These are phyloP conservation scores for Arachis hypogaea DNA, from an alignment of 306 rosid genomes.

Conservation along the genomic window DNA sequence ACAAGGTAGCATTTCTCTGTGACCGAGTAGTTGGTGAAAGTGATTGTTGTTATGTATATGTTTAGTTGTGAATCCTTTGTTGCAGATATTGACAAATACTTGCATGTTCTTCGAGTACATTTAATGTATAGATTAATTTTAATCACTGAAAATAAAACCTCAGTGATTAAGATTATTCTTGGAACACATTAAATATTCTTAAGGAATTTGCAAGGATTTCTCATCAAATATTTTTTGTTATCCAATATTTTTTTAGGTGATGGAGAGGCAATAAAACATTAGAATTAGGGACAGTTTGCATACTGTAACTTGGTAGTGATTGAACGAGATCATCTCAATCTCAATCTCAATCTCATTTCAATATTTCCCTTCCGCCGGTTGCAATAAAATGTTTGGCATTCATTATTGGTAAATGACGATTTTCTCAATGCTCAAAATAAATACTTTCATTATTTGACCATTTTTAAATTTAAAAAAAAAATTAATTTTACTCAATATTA, in stretches of 20 bases:
- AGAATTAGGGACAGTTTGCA: slow-evolving; percentile 12
- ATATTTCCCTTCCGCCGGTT: slow-evolving; percentile 5
- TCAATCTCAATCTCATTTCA: slow-evolving; percentile 28
- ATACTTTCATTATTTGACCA: no score
- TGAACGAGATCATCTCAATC: slow-evolving; percentile 39
- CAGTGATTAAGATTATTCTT: no score
- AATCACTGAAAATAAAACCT: no score
- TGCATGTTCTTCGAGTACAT: no score
- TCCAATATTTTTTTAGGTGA: slow-evolving; percentile 17
- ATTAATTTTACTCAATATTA: no score
- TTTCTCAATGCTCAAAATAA: no score
- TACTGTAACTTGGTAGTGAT: slow-evolving; percentile 19
- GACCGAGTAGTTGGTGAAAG: slow-evolving; percentile 36
- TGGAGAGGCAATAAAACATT: slow-evolving; percentile 20
- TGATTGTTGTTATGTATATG: slow-evolving; percentile 33
- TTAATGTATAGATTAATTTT: no score
- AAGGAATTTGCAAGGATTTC: no score
- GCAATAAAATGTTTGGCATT: slow-evolving; percentile 8
- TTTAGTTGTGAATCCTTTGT: slow-evolving; percentile 15
- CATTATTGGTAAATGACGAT: no score
- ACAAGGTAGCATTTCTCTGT: slow-evolving; percentile 36
- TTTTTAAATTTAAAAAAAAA: no score
- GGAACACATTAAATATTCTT: no score
- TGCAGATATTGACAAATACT: no score
- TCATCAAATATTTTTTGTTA: slow-evolving; percentile 9